Conservation (phyloP, 257 asterid genomes). For the Gentiana macrophylla region DNA sequence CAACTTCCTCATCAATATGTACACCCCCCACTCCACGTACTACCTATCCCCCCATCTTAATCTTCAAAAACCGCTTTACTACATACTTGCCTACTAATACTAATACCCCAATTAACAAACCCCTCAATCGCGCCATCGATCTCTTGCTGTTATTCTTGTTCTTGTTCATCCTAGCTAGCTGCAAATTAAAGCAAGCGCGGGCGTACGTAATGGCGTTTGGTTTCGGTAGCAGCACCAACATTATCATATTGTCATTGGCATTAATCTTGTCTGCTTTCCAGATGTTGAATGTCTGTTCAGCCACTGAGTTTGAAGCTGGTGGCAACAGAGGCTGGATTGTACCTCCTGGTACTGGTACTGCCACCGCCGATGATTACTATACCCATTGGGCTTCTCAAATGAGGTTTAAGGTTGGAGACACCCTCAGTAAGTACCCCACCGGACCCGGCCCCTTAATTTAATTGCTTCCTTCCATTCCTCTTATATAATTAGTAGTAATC, state of each 20-base stretch:
- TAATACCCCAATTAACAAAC: too few species aligned
- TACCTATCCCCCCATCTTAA: too few species aligned
- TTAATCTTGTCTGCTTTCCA: slow-evolving; percentile 6
- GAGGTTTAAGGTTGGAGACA: slow-evolving; percentile 50
- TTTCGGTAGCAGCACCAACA: not conserved
- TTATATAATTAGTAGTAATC: too few species aligned
- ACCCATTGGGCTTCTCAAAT: slow-evolving; percentile 49
- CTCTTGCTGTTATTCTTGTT: not conserved
- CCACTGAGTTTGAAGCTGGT: slow-evolving; percentile 46
- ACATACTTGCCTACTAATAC: too few species aligned
- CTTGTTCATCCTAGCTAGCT: too few species aligned
- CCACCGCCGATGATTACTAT: slow-evolving; percentile 20
- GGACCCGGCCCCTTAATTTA: not conserved
- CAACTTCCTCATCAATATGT: too few species aligned
- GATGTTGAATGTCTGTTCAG: slow-evolving; percentile 7
- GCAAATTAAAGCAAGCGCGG: too few species aligned
- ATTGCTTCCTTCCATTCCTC: too few species aligned
- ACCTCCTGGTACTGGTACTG: slow-evolving; percentile 29
- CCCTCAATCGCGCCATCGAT: too few species aligned
- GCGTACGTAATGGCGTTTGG: not conserved
- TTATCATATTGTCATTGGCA: slow-evolving; percentile 1
- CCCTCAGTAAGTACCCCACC: slow-evolving; percentile 37
- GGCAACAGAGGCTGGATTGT: slow-evolving; percentile 51
- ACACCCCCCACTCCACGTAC: too few species aligned
- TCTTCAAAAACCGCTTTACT: too few species aligned